These are phyloP conservation scores for Nidularia sp. DNA, from an alignment of 768 basidiomycete species.

Conservation along the genomic window DNA sequence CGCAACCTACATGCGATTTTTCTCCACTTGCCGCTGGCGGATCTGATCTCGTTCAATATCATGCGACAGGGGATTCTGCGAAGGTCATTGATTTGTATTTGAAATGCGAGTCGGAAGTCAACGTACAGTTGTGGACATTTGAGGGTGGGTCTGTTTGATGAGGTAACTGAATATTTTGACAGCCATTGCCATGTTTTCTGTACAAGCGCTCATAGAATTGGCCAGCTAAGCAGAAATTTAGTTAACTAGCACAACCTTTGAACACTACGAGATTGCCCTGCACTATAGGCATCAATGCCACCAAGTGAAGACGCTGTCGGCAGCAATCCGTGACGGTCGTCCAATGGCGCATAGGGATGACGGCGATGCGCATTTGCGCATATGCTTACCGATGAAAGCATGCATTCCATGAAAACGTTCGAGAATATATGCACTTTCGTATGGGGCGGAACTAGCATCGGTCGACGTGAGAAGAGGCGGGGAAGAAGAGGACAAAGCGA, in stretches of 20 bases:
- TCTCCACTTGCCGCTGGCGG: constrained; percentile 95
- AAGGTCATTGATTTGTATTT: constrained; percentile 26
- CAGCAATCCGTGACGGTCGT: too few relatives aligned
- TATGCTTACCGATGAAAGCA: constrained; percentile 81
- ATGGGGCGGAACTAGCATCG: constrained; percentile 51
- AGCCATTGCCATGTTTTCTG: constrained; percentile 27
- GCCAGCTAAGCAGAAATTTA: constrained; percentile 98
- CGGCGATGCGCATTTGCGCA: not conserved
- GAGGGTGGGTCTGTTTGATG: constrained; percentile 91
- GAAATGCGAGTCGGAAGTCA: not conserved
- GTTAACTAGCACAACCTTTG: constrained; percentile 88
- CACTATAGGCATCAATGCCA: constrained; percentile 88
- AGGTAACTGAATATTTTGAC: constrained; percentile 96
- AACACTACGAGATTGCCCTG: too few relatives aligned
- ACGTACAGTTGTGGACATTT: constrained; percentile 89
- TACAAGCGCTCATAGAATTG: constrained; percentile 14
- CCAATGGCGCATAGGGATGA: too few relatives aligned
- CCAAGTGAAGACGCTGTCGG: constrained; percentile 38
- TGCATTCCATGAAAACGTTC: constrained; percentile 99
- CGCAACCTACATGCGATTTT: constrained; percentile 81
- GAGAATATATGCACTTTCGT: constrained; percentile 90
- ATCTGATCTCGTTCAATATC: constrained; percentile 99
- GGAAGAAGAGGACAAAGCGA: constrained; percentile 89
- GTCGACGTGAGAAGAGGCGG: constrained; percentile 69
- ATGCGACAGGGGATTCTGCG: constrained; percentile 86